Conservation (phyloP, 305 asterid species). For the Rubia tinctorum region DNA sequence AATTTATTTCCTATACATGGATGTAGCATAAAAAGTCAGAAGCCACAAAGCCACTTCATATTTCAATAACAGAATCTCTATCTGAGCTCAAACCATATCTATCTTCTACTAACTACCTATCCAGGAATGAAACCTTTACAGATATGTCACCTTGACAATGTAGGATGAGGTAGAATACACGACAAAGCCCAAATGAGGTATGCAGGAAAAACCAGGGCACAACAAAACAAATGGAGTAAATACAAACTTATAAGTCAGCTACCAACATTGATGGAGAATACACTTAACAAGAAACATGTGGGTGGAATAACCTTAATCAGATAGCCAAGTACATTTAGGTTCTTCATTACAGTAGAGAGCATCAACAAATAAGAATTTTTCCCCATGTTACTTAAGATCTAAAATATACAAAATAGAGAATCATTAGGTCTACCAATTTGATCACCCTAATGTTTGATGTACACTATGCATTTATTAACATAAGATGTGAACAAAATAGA, state of each 20-base stretch:
- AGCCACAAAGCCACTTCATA: not conserved
- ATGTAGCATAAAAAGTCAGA: not conserved
- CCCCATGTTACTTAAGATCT: slow-evolving; percentile 86
- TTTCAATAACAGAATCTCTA: not conserved
- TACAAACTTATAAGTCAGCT: not conserved
- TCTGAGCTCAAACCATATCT: not conserved
- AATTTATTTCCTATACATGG: not conserved
- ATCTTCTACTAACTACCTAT: not conserved
- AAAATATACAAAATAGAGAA: slow-evolving; percentile 33
- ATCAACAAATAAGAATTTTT: slow-evolving; percentile 73
- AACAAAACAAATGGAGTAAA: not conserved
- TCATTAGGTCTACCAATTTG: slow-evolving; percentile 24
- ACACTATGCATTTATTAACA: not conserved
- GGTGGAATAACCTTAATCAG: slow-evolving; percentile 57
- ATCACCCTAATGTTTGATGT: not conserved
- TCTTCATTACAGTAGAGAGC: slow-evolving; percentile 79
- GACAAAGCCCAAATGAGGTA: not conserved
- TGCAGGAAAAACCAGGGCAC: not conserved
- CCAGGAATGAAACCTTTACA: not conserved
- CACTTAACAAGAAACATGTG: not conserved
- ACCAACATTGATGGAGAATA: not conserved
- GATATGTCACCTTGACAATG: not conserved
- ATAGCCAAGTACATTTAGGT: slow-evolving; percentile 70
- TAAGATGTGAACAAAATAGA: not conserved
- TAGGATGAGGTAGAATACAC: not conserved